Percentiles rank a stretch among this genome's conserved stretches.
Conservation (phyloP, 768 basidiomycete genomes). For the Phanerodontia chrysosporium region DNA sequence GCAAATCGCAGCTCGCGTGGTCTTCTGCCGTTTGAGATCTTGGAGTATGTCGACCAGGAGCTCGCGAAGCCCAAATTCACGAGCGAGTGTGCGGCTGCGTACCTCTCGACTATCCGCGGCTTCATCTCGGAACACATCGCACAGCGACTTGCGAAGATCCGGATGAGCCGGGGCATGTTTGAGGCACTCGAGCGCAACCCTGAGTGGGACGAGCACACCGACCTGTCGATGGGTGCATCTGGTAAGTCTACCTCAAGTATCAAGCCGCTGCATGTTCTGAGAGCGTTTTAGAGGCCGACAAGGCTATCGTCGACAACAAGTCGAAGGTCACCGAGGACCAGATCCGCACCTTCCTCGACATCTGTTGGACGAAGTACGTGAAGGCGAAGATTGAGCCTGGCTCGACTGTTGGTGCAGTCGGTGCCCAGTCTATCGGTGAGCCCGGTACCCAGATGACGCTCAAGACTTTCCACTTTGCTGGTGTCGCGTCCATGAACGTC, state of each 20-base stretch:
- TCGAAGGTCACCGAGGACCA: conserved; percentile 85
- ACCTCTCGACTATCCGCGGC: conserved; percentile 59
- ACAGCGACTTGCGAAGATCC: conserved; percentile 56
- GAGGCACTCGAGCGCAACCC: conserved; percentile 70
- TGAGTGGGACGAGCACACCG: conserved; percentile 77
- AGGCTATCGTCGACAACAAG: conserved; percentile 81
- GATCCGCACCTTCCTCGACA: conserved; percentile 72
- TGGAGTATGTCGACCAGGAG: conserved; percentile 64
- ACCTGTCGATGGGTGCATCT: conserved; percentile 71
- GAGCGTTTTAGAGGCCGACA: conserved; percentile 50
- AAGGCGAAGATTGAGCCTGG: conserved; percentile 97
- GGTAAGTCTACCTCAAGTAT: conserved; percentile 38
- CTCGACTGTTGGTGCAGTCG: conserved; percentile 97
- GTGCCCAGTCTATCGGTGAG: conserved; percentile 98
- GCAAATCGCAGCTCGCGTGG: conserved; percentile 54
- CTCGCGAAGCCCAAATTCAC: conserved; percentile 54
- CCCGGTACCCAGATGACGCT: conserved; percentile 99
- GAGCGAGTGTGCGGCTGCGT: conserved; percentile 68
- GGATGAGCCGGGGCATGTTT: conserved; percentile 76
- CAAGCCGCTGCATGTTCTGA: not conserved
- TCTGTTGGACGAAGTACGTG: conserved; percentile 89
- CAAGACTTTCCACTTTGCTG: conserved; percentile 99
- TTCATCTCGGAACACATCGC: conserved; percentile 72
- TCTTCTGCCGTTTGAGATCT: conserved; percentile 83
- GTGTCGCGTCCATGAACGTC: conserved; percentile 99